Percentiles rank a stretch among this genome's conserved stretches.
Evolutionary conservation across 2,329 filamentous ascomycete species (phyloP).

Genomic region (Fusarium xyrophilum): DNA sequence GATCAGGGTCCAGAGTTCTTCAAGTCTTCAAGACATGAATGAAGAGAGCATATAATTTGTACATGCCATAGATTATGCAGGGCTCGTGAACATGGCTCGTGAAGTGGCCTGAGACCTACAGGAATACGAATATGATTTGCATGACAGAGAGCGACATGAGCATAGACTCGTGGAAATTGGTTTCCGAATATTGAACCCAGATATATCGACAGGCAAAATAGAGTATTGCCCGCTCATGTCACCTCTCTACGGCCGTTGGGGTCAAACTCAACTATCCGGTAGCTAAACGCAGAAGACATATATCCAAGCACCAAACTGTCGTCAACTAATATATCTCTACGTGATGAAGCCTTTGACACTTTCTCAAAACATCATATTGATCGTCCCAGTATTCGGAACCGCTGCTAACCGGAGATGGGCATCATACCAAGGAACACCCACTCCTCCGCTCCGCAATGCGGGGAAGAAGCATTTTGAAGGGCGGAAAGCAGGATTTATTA

Average conservation of each 20-base stretch:
- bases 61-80: constrained; percentile 27
- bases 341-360: neutral
- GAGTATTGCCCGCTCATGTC: neutral
- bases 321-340: neutral
- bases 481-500: constrained; percentile 4
- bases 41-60: neutral
- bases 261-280: neutral
- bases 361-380: neutral
- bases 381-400: neutral
- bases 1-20: constrained; percentile 25
- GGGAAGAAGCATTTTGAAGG: constrained; percentile 12
- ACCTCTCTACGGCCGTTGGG: neutral
- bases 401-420: constrained; percentile 14
- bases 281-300: neutral
- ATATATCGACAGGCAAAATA: constrained; percentile 4
- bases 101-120: neutral
- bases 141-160: neutral
- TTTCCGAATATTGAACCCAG: neutral
- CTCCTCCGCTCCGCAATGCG: constrained; percentile 29
- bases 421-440: constrained; percentile 22
- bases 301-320: neutral
- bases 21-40: neutral
- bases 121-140: constrained; percentile 5
- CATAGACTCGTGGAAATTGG: neutral
- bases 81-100: neutral